phyloP scores from a whole-genome alignment of 2,329 filamentous ascomycete genomes.

The Phialophora macrospora region DNA sequence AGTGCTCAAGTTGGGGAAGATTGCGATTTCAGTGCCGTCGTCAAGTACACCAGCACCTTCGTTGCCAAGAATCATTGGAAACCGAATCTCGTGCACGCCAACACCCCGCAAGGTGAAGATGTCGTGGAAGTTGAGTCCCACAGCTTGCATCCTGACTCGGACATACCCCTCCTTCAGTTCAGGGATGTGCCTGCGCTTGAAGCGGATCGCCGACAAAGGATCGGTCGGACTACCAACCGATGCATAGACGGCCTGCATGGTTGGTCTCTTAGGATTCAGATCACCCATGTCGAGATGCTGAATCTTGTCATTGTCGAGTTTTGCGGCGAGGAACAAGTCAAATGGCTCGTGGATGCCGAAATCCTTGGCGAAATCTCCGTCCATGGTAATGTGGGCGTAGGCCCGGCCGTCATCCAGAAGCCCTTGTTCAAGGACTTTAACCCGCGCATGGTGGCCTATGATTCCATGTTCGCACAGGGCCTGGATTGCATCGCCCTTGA shows the following conservation, averaged over 20 bases:
- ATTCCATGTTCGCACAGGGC: slow-evolving; percentile 24
- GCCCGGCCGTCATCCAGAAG: slow-evolving; percentile 16
- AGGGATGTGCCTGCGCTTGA: slow-evolving; percentile 18
- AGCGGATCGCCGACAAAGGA: slow-evolving; percentile 28
- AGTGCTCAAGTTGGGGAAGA: slow-evolving; percentile 25
- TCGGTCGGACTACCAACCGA: slow-evolving; percentile 19
- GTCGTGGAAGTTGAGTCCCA: slow-evolving; percentile 32
- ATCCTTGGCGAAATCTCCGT: slow-evolving; percentile 28
- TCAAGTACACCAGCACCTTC: slow-evolving; percentile 32
- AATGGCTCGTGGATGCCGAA: slow-evolving; percentile 32
- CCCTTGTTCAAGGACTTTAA: slow-evolving; percentile 20
- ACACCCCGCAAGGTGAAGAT: slow-evolving; percentile 31
- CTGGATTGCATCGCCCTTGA: slow-evolving; percentile 25
- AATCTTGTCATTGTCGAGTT: slow-evolving; percentile 23
- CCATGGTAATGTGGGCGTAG: slow-evolving; percentile 28
- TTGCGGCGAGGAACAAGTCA: slow-evolving; percentile 26
- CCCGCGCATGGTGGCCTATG: slow-evolving; percentile 19
- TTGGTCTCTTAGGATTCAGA: slow-evolving; percentile 21
- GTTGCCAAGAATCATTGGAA: slow-evolving; percentile 32
- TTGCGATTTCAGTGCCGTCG: slow-evolving; percentile 28
- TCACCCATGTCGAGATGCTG: slow-evolving; percentile 28
- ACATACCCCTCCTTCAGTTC: slow-evolving; percentile 26
- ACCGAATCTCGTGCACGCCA: slow-evolving; percentile 28
- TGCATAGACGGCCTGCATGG: slow-evolving; percentile 30
- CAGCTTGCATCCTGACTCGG: slow-evolving; percentile 31